Conservation (phyloP, 2,329 filamentous ascomycete genomes). For the Colletotrichum liriopes region DNA sequence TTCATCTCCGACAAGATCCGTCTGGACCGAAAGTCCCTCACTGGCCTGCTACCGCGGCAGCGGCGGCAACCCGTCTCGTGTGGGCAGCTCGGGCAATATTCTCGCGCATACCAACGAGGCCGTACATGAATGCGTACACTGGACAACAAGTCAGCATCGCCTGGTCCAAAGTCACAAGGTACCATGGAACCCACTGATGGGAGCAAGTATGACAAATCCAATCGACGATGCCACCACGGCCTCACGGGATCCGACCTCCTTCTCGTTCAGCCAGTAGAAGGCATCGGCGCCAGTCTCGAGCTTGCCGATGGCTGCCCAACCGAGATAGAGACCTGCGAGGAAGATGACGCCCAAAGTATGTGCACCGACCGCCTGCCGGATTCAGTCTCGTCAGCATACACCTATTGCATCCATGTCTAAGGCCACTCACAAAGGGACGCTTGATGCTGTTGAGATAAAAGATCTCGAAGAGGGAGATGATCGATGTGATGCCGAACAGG, state of each 20-base stretch:
- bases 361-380: constrained; percentile 59
- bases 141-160: constrained; percentile 23
- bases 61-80: constrained; percentile 38
- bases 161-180: constrained; percentile 18
- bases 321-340: constrained; percentile 62
- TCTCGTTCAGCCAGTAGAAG: constrained; percentile 68
- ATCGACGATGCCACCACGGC: constrained; percentile 61
- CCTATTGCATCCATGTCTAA: neutral
- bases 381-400: constrained; percentile 39
- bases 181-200: constrained; percentile 59
- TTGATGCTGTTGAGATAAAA: constrained; percentile 69
- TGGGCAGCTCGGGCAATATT: constrained; percentile 46
- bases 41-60: constrained; percentile 37
- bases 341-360: constrained; percentile 61
- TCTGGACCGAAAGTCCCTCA: constrained; percentile 43
- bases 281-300: constrained; percentile 61
- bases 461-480: constrained; percentile 63
- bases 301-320: constrained; percentile 65
- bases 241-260: constrained; percentile 59
- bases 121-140: constrained; percentile 67
- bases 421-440: constrained; percentile 60
- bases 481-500: constrained; percentile 60
- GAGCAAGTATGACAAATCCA: constrained; percentile 61
- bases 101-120: constrained; percentile 66
- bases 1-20: constrained; percentile 42